Conservation (phyloP, 176 grass and related monocot species). For the Otatea glauca region DNA sequence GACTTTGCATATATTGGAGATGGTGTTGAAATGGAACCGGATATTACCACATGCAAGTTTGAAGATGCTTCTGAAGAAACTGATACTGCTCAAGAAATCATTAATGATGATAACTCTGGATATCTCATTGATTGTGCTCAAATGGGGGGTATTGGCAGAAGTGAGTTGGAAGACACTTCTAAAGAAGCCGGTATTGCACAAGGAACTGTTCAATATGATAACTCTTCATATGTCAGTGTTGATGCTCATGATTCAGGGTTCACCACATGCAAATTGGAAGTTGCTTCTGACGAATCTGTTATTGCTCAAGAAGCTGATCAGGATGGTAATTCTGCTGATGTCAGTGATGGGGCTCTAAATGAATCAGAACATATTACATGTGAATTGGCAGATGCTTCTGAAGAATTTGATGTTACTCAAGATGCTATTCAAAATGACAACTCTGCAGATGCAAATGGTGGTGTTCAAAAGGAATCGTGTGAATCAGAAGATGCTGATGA, state of each 20-base stretch:
- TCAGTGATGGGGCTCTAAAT: not conserved
- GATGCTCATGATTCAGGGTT: not conserved
- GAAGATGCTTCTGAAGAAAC: slow-evolving; percentile 37
- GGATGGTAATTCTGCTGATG: not conserved
- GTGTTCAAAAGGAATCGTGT: slow-evolving; percentile 16
- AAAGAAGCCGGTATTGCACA: slow-evolving; percentile 28
- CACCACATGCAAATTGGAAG: not conserved
- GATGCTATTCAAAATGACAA: slow-evolving; percentile 25
- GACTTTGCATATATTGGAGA: not conserved
- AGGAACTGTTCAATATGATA: slow-evolving; percentile 16
- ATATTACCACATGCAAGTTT: not conserved
- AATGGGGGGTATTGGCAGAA: not conserved
- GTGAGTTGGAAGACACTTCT: slow-evolving; percentile 19
- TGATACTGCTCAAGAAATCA: not conserved
- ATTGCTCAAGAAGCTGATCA: not conserved
- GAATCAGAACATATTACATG: slow-evolving; percentile 6
- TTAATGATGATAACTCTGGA: not conserved
- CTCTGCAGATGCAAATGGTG: slow-evolving; percentile 2
- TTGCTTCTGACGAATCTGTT: slow-evolving; percentile 5
- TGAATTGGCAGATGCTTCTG: slow-evolving; percentile 28
- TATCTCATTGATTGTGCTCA: not conserved
- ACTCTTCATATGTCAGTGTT: slow-evolving; percentile 16
- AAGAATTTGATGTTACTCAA: slow-evolving; percentile 35
- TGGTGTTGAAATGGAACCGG: not conserved
- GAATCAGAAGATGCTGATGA: slow-evolving; percentile 32